Base-by-base conservation (phyloP, 2,329 filamentous ascomycete species). In the Colletotrichum zoysiae region DNA sequence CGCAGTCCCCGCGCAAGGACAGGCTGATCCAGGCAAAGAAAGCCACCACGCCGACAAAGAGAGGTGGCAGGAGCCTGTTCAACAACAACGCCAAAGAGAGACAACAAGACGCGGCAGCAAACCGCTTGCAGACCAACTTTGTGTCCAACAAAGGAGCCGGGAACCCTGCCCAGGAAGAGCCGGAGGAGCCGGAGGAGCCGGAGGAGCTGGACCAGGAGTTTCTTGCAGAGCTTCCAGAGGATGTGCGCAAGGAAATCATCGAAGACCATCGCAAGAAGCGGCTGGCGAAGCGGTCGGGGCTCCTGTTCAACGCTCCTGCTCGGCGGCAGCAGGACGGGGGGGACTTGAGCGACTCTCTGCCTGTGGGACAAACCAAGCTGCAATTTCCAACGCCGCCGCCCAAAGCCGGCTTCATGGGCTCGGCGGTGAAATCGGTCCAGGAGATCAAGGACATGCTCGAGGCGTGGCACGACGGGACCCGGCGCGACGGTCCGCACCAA, bases 221-320 rank as follows among this genome's bases (percentile, higher is more conserved):
- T 77, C 89, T 98, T 3, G 90, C 92, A 1, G 94, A 95, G 20
- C 85, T 98, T 0, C 95, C 95, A 0, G 91, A 93, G 74, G 93
- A 97, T 58, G 88, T 97, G 58, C 90, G 93, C 16, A 85, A 83
- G 20, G 95, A 98, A 81, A 87, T 98, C 8, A 81, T 97, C 2
- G 90, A 89, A 26, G 93, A 97, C 76, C 91, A 95, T 77, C 87
- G 86, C 44, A 88, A 87, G 26, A 87, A 87, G 14, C 89, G 86
- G n/a, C 84, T 92, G 26, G 89, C 89, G 14, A 87, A 89, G 48
- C 85, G 82, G 23, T 83, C 87, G 1, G 86, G 84, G 0, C 79
- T 90, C n/a, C 83, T 83, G 62, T 71, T 87, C 23, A 80, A 85
- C 40, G 80, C 80, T 4, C 79, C 79, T 0, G 71, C 71, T 4